Evolutionary conservation across 139 green algal species (phyloP).

Genomic region (Zygnema circumcarinatum): DNA sequence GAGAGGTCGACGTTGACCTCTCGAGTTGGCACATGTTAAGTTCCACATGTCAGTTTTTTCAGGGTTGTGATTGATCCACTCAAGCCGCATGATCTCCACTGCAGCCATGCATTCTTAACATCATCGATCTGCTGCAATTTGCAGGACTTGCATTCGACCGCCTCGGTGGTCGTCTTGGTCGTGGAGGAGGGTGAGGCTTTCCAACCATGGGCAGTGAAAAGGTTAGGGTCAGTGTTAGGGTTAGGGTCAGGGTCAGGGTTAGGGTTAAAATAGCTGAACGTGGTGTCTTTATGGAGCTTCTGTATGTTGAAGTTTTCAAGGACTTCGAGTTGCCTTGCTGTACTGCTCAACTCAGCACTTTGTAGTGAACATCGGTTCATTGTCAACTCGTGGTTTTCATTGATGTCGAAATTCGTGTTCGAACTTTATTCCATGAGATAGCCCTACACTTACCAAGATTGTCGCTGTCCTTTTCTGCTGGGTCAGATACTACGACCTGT

Average conservation of each 20-base stretch:
- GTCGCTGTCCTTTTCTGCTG: not conserved
- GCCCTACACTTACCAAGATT: not conserved
- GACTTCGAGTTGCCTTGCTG: not conserved
- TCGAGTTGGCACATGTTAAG: not conserved
- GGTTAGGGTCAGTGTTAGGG: not conserved
- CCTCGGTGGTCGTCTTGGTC: constrained; percentile 20
- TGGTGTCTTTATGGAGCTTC: not conserved
- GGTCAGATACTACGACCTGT: constrained; percentile 45
- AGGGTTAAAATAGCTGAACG: not conserved
- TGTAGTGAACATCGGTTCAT: too few species aligned
- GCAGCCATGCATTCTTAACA: not conserved
- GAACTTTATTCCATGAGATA: not conserved
- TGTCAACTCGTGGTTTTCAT: not conserved
- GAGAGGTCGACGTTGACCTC: not conserved
- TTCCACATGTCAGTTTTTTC: not conserved
- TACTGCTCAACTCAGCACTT: too few species aligned
- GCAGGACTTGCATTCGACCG: constrained; percentile 30
- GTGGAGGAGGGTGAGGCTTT: constrained; percentile 10
- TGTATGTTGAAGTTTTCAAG: not conserved
- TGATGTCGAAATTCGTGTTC: not conserved
- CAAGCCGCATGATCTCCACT: not conserved
- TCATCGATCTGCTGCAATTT: not conserved
- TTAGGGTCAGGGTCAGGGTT: not conserved
- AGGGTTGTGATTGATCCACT: not conserved
- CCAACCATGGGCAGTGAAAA: not conserved